Percentiles rank a stretch among this genome's conserved stretches.
Conservation (phyloP, 1,284 basidiomycete genomes). For the Pyrrhoderma lamaoense region DNA sequence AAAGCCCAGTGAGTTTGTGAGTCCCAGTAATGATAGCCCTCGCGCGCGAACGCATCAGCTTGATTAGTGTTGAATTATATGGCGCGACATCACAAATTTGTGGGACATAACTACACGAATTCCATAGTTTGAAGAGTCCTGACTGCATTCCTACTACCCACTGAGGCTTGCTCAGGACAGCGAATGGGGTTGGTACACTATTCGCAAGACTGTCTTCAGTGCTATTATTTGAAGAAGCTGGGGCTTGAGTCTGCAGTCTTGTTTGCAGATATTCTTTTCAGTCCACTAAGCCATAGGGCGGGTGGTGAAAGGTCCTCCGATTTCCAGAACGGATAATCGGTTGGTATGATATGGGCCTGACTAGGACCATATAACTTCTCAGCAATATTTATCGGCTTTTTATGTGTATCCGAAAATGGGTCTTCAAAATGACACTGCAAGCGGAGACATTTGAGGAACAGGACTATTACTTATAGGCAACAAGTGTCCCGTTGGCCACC, state of each 20-base stretch:
- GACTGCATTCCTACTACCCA: too few species aligned
- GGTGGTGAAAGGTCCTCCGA: conserved; percentile 10
- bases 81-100: conserved; percentile 1
- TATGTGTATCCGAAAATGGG: not conserved
- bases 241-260: not conserved
- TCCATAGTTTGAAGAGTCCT: not conserved
- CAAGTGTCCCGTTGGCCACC: not conserved
- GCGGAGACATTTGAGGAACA: not conserved
- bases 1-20: too few species aligned
- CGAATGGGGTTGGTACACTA: not conserved
- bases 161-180: not conserved
- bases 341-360: not conserved
- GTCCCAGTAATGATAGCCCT: too few species aligned
- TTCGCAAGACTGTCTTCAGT: not conserved
- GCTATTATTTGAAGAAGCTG: not conserved
- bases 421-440: not conserved
- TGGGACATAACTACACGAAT: not conserved
- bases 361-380: not conserved
- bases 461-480: not conserved
- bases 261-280: not conserved
- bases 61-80: too few species aligned
- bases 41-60: too few species aligned
- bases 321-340: conserved; percentile 13
- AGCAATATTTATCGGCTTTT: not conserved
- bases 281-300: conserved; percentile 3